Conservation (phyloP, 352 stramenopile genomes). For the Pythium coloratum region DNA sequence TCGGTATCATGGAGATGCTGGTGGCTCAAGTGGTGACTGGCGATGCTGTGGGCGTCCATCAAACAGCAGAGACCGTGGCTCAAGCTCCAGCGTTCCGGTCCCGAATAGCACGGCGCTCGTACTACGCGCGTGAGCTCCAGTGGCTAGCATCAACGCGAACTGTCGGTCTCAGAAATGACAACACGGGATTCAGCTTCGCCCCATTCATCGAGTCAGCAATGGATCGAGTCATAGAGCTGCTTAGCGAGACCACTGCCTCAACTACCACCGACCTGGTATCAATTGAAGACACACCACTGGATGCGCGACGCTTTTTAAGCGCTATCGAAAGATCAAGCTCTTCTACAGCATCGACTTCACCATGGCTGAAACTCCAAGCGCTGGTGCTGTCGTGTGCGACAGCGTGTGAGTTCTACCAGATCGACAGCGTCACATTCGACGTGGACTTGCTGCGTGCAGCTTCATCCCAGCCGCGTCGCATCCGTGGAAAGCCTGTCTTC, state of each 20-base stretch:
- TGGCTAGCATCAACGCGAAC: background rate
- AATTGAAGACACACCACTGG: background rate
- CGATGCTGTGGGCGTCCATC: background rate
- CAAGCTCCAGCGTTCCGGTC: slow-evolving; percentile 30
- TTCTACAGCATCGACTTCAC: background rate
- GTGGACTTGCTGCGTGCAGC: background rate
- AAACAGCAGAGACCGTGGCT: slow-evolving; percentile 29
- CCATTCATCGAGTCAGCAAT: background rate
- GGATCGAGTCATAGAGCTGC: background rate
- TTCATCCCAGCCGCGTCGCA: background rate
- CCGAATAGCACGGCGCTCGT: slow-evolving; percentile 2
- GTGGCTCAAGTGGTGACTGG: slow-evolving; percentile 15
- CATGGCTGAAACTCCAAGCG: background rate
- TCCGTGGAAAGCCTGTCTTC: background rate
- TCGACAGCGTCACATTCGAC: background rate
- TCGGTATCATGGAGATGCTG: slow-evolving; percentile 30
- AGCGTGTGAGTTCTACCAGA: slow-evolving; percentile 1
- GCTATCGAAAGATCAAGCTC: background rate
- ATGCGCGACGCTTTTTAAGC: background rate
- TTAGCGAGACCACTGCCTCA: background rate
- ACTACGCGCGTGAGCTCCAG: slow-evolving; percentile 25
- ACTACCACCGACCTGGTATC: background rate
- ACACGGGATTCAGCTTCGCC: background rate
- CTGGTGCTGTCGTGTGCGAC: background rate
- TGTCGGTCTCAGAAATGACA: background rate